A percentile compares a stretch with the other conserved stretches of the same genome.
Conservation (phyloP, 2,329 filamentous ascomycete genomes). For the Aspergillus brasiliensis region DNA sequence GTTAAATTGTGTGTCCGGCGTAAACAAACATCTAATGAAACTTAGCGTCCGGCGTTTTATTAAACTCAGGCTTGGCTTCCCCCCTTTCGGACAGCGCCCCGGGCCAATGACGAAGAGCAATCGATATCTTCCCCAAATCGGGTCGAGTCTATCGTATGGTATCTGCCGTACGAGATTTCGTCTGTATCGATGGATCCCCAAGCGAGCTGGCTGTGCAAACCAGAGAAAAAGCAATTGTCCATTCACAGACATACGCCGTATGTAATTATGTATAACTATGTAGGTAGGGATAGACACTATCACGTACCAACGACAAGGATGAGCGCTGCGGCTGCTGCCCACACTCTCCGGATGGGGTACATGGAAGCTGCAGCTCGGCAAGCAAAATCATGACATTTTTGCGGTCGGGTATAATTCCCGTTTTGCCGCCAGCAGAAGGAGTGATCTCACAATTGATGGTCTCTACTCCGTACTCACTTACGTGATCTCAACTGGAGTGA, state of each 20-base stretch:
- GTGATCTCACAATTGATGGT: background rate
- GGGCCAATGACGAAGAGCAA: conserved; percentile 5
- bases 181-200: background rate
- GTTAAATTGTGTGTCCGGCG: background rate
- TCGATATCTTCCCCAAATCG: background rate
- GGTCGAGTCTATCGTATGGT: background rate
- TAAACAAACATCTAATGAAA: conserved; percentile 10
- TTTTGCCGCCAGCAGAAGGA: background rate
- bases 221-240: background rate
- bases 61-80: conserved; percentile 18
- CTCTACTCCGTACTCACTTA: background rate
- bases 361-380: background rate
- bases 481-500: background rate
- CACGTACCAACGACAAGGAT: background rate
- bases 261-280: no score
- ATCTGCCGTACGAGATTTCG: background rate
- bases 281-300: background rate
- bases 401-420: conserved; percentile 1
- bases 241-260: background rate
- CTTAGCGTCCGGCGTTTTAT: conserved; percentile 14
- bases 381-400: conserved; percentile 1
- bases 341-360: conserved; percentile 1
- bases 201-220: background rate
- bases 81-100: conserved; percentile 2
- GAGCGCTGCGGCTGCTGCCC: conserved; percentile 3